Conservation (phyloP, 257 asterid genomes). For the Avicennia marina region DNA sequence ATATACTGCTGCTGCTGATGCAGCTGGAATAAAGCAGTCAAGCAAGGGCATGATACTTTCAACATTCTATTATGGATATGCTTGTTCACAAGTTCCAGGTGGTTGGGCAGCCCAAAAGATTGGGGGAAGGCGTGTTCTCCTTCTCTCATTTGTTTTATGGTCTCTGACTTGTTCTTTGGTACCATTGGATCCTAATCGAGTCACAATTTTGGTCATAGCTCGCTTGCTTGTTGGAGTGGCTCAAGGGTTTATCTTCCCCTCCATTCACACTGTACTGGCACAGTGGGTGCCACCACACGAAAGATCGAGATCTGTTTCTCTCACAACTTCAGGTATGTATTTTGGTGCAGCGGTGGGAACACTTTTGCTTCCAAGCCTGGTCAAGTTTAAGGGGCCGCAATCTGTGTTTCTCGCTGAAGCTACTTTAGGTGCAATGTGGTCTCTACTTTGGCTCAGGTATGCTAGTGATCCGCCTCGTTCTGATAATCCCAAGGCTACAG, state of each 20-base stretch:
- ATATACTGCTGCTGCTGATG: constrained; percentile 91
- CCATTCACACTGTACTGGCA: constrained; percentile 92
- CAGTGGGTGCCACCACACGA: constrained; percentile 99
- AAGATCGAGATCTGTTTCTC: constrained; percentile 82
- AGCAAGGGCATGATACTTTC: constrained; percentile 89
- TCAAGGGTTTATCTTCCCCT: constrained; percentile 92
- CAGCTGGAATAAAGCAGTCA: constrained; percentile 65
- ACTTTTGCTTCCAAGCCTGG: constrained; percentile 75
- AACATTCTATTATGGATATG: constrained; percentile 85
- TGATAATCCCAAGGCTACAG: constrained; percentile 83
- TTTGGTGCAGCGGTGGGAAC: constrained; percentile 86
- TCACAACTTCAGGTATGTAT: constrained; percentile 92
- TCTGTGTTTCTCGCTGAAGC: constrained; percentile 84
- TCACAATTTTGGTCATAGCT: constrained; percentile 55
- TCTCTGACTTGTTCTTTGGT: constrained; percentile 79
- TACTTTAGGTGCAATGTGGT: constrained; percentile 73
- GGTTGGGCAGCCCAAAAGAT: constrained; percentile 96
- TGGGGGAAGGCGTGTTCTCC: constrained; percentile 83
- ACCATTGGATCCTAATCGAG: constrained; percentile 70
- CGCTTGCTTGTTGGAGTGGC: constrained; percentile 94
- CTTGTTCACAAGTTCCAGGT: constrained; percentile 92
- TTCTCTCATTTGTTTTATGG: constrained; percentile 76
- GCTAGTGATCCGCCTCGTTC: constrained; percentile 90
- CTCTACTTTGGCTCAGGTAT: constrained; percentile 67
- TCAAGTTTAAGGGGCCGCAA: constrained; percentile 67